A percentile compares a stretch with the other conserved stretches of the same genome.
These are phyloP conservation scores for Fomitopsis pulvina DNA, from an alignment of 768 basidiomycete genomes.

Conservation along the genomic window DNA sequence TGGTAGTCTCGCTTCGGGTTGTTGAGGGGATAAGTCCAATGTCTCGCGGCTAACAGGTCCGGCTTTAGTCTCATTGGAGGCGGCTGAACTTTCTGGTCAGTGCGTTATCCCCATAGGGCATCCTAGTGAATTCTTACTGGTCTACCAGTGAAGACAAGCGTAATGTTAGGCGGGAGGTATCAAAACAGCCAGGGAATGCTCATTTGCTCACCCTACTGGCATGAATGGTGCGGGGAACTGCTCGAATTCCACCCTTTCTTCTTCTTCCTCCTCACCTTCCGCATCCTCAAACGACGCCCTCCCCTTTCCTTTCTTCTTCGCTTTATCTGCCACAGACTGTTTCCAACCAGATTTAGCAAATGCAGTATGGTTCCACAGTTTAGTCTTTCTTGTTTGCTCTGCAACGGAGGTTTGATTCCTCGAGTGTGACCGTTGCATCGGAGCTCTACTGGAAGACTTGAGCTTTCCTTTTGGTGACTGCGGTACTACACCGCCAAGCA, in stretches of 20 bases:
- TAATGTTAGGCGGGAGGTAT: neutral
- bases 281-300: slow-evolving; percentile 38
- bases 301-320: slow-evolving; percentile 42
- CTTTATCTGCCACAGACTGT: slow-evolving; percentile 41
- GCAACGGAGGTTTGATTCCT: slow-evolving; percentile 16
- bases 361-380: slow-evolving; percentile 87
- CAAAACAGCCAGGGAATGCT: neutral
- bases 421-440: slow-evolving; percentile 38
- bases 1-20: slow-evolving; percentile 88
- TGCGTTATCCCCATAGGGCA: too few species aligned
- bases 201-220: slow-evolving; percentile 19
- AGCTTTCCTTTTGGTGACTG: slow-evolving; percentile 21
- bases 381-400: slow-evolving; percentile 42
- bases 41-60: slow-evolving; percentile 72
- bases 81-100: slow-evolving; percentile 33
- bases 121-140: neutral
- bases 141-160: neutral
- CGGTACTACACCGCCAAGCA: slow-evolving; percentile 54
- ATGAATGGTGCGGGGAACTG: slow-evolving; percentile 74
- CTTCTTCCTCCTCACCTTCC: slow-evolving; percentile 45
- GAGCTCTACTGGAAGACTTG: slow-evolving; percentile 21
- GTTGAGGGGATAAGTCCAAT: slow-evolving; percentile 92
- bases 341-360: slow-evolving; percentile 78
- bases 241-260: slow-evolving; percentile 63
- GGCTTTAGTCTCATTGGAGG: slow-evolving; percentile 71